Conservation (phyloP, 306 rosid species). For the Cicer pinnatifidum region DNA sequence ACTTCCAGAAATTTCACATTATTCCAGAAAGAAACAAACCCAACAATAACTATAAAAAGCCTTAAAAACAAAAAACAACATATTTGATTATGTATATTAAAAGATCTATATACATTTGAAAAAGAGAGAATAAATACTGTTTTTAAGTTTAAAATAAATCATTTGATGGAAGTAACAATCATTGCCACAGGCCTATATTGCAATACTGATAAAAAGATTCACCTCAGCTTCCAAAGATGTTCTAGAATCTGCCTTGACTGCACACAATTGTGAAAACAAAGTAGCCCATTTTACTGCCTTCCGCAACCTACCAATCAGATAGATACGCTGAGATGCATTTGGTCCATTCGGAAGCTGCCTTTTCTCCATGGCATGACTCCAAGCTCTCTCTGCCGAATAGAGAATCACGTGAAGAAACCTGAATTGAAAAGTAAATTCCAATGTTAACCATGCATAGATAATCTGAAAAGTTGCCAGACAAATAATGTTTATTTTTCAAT, state of each 20-base stretch:
- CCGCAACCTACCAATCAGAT: slow-evolving; percentile 95
- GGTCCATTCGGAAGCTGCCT: slow-evolving; percentile 98
- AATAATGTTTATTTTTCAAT: slow-evolving; percentile 22
- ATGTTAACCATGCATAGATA: background rate
- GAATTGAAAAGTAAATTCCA: slow-evolving; percentile 40
- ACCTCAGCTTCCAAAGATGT: slow-evolving; percentile 99
- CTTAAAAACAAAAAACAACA: background rate
- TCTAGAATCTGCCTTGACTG: slow-evolving; percentile 88
- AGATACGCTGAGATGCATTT: slow-evolving; percentile 78
- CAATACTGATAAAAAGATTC: slow-evolving; percentile 42
- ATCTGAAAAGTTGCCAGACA: slow-evolving; percentile 2
- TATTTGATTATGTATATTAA: background rate
- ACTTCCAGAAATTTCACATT: slow-evolving; percentile 3
- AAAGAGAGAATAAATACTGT: slow-evolving; percentile 5
- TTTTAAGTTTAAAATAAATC: slow-evolving; percentile 21
- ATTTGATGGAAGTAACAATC: background rate
- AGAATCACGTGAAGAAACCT: slow-evolving; percentile 93
- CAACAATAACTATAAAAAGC: background rate
- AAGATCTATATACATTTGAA: slow-evolving; percentile 7
- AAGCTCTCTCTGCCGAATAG: slow-evolving; percentile 93
- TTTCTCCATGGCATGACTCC: slow-evolving; percentile 99
- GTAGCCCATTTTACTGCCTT: slow-evolving; percentile 96
- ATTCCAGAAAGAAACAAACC: slow-evolving; percentile 9
- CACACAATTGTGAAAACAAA: slow-evolving; percentile 82
- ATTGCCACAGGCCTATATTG: background rate